Evolutionary conservation across 2,329 filamentous ascomycete species (phyloP).

Genomic region (Curvularia verruculosa): DNA sequence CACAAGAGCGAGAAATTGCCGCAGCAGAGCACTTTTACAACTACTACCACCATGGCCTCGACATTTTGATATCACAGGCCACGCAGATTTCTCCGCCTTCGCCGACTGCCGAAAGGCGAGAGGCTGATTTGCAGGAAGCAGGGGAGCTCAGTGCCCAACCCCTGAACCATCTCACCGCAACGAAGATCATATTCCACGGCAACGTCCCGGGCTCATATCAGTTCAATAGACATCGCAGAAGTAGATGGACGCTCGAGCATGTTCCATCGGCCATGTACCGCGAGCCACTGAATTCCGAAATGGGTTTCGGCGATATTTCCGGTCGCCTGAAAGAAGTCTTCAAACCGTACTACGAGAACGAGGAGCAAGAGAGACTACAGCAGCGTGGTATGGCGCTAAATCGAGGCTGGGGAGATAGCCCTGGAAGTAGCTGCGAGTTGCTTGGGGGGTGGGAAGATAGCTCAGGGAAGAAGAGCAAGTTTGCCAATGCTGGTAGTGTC

Average conservation of each 20-base stretch:
- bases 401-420: constrained; percentile 88
- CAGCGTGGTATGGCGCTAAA: constrained; percentile 81
- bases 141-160: constrained; percentile 41
- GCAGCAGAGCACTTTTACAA: constrained; percentile 86
- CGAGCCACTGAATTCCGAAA: constrained; percentile 72
- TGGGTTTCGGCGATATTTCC: constrained; percentile 65
- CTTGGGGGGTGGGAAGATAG: constrained; percentile 72
- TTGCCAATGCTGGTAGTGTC: constrained; percentile 43
- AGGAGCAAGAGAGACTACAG: constrained; percentile 60
- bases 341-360: constrained; percentile 67
- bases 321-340: constrained; percentile 70
- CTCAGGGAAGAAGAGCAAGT: constrained; percentile 43
- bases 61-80: constrained; percentile 85
- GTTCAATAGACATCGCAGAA: constrained; percentile 91
- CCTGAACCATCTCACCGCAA: constrained; percentile 75
- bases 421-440: constrained; percentile 81
- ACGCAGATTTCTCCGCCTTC: constrained; percentile 57
- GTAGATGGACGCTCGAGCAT: constrained; percentile 77
- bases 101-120: constrained; percentile 62
- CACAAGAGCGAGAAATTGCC: constrained; percentile 64
- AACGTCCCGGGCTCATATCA: constrained; percentile 96
- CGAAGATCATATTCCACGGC: constrained; percentile 90
- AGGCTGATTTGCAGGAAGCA: constrained; percentile 30
- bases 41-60: constrained; percentile 95
- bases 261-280: constrained; percentile 51